Evolutionary conservation across 75 land plant species (phyloP), one percentile per base, ranked within the genome.

Genomic region (Ceratopteris richardii): DNA sequence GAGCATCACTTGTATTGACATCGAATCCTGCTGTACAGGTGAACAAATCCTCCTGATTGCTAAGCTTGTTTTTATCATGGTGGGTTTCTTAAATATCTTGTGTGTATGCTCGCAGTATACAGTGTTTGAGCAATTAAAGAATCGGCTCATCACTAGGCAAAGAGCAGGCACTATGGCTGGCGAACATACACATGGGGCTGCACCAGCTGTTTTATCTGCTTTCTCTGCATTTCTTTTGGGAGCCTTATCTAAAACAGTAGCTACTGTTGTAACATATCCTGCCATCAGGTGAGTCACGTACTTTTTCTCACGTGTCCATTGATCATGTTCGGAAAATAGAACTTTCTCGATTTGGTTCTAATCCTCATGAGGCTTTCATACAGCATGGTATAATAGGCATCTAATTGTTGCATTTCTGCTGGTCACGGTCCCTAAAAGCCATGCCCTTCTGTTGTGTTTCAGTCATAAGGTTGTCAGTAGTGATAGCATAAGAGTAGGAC

Each of bases 71-170:
- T 54, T 54, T 25, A 3, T 3, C 30, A 4, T 26, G 16, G 9
- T 4, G 37, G 7, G 7, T 54, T 19, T 54, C 27, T 18, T 33
- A 29, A 31, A 24, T 51, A 7, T 2, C 17, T 46, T 2, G 21
- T 46, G 3, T 4, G 14, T 17, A 4, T 17, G 21, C 22, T 37
- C 60, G 66, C 90, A 92, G 97, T 92, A 92, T 57, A 92, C 97
- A 22, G 89, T 74, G 7, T 92, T 88, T 77, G 97, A 92, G 67
- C 97, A 92, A 62, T 63, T 92, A 48, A 88, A 88, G 60, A 70
- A 65, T 26, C 73, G 77, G 36, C 59, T 82, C 20, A 56, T 92
- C 19, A 61, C 21, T 56, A 25, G 54, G 29, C 61, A 61, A 56
- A 31, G 41, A 33, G 37, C 37, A 29, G 33, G 21, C 9, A 44